Evolutionary conservation across 1,139 yeast genomes (phyloP), one percentile per base, ranked within the genome.

Genomic region (Suhomyces anneliseae): DNA sequence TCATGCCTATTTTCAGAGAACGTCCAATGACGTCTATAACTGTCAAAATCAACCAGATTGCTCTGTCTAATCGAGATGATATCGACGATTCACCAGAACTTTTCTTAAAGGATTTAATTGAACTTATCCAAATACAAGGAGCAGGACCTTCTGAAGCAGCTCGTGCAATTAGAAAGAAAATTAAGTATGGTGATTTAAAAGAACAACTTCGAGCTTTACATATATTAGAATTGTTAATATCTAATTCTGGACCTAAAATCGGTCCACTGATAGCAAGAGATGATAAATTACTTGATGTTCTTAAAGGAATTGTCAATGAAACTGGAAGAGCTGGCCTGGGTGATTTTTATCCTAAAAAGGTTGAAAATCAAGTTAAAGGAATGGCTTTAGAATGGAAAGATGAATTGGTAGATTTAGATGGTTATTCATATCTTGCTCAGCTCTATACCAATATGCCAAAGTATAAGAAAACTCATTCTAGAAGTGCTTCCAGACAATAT

Each of bases 91-190:
- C 62, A 11, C 55, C 62, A 34, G 71, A 68, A 49, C 64, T 72
- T 10, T 66, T 68, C 42, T 59, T 75, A 36, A 60, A 70, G 6
- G 76, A 72, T 47, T 62, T 75, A 35, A 55, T 75, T 29, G 68
- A 72, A 27, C 61, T 75, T 48, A 74, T 75, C 50, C 64, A 67
- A 48, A 56, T 73, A 37, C 80, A 74, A 58, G 40, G 57, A 10
- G 50, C 62, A 19, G 77, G 95, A 1, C 82, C 90, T 1, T 69
- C 75, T 9, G 98, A 92, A 65, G 95, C 96, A 1, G 97, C 97
- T 0, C 74, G 98, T 44, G 95, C 96, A 1, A 72, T 93, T 35
- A 78, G 99, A 45, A 93, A 93, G 71, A 83, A 85, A 61, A 72
- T 93, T 62, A 93, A 93, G 68, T 87, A 93, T 62, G 98, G 98